Evolutionary conservation across 768 basidiomycete genomes (phyloP), one percentile per base, ranked within the genome.

Genomic region (Clavaria fumosa): DNA sequence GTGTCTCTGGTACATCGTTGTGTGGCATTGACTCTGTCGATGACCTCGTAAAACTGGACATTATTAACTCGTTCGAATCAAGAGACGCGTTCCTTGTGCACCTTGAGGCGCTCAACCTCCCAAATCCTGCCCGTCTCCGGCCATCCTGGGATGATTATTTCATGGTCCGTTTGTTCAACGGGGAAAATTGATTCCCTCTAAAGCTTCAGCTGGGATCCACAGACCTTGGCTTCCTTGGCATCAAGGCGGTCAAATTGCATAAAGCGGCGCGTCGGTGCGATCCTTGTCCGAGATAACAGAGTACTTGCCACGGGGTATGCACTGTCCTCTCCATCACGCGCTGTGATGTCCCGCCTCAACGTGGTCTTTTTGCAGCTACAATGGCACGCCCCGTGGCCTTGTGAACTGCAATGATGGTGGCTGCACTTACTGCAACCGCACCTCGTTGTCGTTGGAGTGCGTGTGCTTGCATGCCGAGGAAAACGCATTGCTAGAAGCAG

Each of bases 381-480:
- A 99, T 49, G 95, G 95, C 3, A 97, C 95, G 0, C 85, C 95
- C 3, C 72, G 90, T 5, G 89, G 90, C 1, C 61, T 95, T 32
- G 66, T 47, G 26, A 99, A 99, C 52, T 99, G 95, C 53, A 76
- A 76, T 47, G 75, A 84, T 63, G 95, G 93, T 5, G 93, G 95
- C 12, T 99, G 95, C 54, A 45, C 61, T 3, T 67, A 74, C 20
- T 99, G 95, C 57, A 81, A 81, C 49, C 71, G 67, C 14, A 62
- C 60, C 2, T 58, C 60, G 56, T 62, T 59, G 34, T 58, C 72
- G 11, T 66, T 74, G 35, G 86, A 86, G 52, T 99, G 95, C 50
- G 63, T 97, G 2, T 99, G 95, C 51, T 61, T 99, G 7, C 95
- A 99, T 53, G 95, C 95, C 0, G 95, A 99, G 58, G 95, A 99